These are phyloP conservation scores for Plantago ovata DNA, from an alignment of 257 asterid genomes.

Conservation along the genomic window DNA sequence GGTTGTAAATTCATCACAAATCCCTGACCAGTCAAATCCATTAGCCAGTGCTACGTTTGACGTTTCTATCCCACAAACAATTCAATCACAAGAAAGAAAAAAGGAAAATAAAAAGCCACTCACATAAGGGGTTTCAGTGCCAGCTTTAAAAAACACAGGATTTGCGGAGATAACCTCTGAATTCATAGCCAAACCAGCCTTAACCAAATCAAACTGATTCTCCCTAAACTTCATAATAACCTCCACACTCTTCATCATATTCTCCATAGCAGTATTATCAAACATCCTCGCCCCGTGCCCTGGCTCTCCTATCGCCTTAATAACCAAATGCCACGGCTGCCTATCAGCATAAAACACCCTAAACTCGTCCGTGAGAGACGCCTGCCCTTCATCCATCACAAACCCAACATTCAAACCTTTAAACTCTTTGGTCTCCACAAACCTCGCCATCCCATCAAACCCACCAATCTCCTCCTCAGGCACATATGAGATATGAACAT, in stretches of 20 bases:
- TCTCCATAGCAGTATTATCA: slow-evolving; percentile 81
- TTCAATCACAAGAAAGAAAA: slow-evolving; percentile 13
- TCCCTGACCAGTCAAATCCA: slow-evolving; percentile 46
- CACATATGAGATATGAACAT: slow-evolving; percentile 59
- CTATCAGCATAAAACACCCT: slow-evolving; percentile 90
- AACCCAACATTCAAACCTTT: slow-evolving; percentile 65
- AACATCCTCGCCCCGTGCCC: slow-evolving; percentile 87
- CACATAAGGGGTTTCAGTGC: slow-evolving; percentile 63
- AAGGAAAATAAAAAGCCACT: slow-evolving; percentile 10
- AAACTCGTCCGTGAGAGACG: slow-evolving; percentile 69
- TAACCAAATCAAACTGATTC: slow-evolving; percentile 62
- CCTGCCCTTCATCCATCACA: slow-evolving; percentile 92
- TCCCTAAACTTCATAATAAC: slow-evolving; percentile 75
- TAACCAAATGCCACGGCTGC: slow-evolving; percentile 78
- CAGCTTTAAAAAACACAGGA: slow-evolving; percentile 80
- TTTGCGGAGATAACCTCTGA: slow-evolving; percentile 88
- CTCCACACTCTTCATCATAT: slow-evolving; percentile 81
- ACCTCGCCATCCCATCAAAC: slow-evolving; percentile 78
- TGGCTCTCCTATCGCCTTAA: slow-evolving; percentile 66
- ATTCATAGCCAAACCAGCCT: slow-evolving; percentile 62
- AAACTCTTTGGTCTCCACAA: slow-evolving; percentile 52
- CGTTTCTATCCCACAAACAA: not conserved
- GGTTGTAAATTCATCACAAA: slow-evolving; percentile 96
- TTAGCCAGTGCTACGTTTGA: slow-evolving; percentile 3
- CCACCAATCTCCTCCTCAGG: slow-evolving; percentile 95